Conservation (phyloP, 1,139 yeast species). For the Keqinozyma sinolaborantium region DNA sequence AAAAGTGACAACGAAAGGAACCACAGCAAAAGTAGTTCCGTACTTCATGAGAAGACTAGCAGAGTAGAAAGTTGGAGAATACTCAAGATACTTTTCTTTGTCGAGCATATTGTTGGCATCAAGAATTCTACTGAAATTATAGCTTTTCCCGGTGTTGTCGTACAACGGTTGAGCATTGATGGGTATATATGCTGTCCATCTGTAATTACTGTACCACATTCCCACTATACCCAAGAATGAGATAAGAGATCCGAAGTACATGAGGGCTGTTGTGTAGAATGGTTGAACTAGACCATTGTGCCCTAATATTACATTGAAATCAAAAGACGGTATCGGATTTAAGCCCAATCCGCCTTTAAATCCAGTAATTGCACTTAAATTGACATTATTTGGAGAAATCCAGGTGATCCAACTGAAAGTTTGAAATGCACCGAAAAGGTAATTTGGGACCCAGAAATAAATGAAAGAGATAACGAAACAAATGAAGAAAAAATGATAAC, state of each 20-base stretch:
- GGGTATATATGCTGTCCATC: slow-evolving; percentile 50
- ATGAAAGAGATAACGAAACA: slow-evolving; percentile 18
- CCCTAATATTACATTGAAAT: slow-evolving; percentile 33
- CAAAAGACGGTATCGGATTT: slow-evolving; percentile 52
- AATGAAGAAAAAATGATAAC: slow-evolving; percentile 23
- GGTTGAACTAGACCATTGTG: slow-evolving; percentile 28
- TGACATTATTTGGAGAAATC: slow-evolving; percentile 31
- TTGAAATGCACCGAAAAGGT: slow-evolving; percentile 24
- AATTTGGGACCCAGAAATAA: slow-evolving; percentile 30
- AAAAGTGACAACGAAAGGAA: slow-evolving; percentile 53
- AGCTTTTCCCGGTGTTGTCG: slow-evolving; percentile 42
- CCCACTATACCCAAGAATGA: slow-evolving; percentile 40
- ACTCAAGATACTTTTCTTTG: slow-evolving; percentile 30
- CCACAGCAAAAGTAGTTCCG: slow-evolving; percentile 52
- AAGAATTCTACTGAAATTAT: slow-evolving; percentile 35
- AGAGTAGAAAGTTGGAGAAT: slow-evolving; percentile 56
- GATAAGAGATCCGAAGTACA: slow-evolving; percentile 35
- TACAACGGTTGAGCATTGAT: slow-evolving; percentile 44
- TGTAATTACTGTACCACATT: slow-evolving; percentile 46
- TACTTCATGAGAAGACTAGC: slow-evolving; percentile 54
- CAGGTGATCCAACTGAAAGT: slow-evolving; percentile 31
- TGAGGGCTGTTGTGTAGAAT: slow-evolving; percentile 40
- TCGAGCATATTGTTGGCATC: slow-evolving; percentile 32
- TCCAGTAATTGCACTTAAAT: slow-evolving; percentile 55
- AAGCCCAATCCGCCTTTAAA: slow-evolving; percentile 48